Conservation (phyloP, 208 protist species). For the Acanthamoeba triangularis region DNA sequence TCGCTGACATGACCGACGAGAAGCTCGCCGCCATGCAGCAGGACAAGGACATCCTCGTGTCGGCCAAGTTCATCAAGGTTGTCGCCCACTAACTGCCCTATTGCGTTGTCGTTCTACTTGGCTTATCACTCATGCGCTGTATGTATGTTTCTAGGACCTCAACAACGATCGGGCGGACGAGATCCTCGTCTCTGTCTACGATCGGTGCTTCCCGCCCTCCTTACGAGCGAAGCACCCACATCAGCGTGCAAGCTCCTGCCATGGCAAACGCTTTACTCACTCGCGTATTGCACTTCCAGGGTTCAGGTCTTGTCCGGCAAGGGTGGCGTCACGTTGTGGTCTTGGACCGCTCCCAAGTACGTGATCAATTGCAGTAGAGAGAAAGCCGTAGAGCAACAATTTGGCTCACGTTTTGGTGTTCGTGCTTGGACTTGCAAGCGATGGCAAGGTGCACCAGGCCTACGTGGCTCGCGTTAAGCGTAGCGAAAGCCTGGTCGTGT, state of each 20-base stretch:
- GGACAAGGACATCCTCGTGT: not conserved
- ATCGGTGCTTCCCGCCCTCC: not conserved
- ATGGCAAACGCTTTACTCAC: no score
- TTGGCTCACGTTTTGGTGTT: no score
- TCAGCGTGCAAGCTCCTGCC: no score
- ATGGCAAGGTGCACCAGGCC: slow-evolving; percentile 6
- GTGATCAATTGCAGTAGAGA: not conserved
- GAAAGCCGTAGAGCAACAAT: no score
- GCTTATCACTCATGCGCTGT: not conserved
- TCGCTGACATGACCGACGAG: slow-evolving; percentile 1
- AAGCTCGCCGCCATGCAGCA: not conserved
- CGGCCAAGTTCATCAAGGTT: slow-evolving; percentile 41
- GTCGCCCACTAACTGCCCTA: no score
- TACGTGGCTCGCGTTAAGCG: not conserved
- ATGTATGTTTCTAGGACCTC: not conserved
- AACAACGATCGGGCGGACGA: not conserved
- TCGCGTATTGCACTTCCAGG: not conserved
- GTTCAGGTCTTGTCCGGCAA: slow-evolving; percentile 45
- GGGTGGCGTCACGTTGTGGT: slow-evolving; percentile 13
- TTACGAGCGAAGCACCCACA: not conserved
- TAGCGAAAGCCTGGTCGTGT: not conserved
- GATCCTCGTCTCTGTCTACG: slow-evolving; percentile 5
- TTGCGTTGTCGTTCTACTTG: not conserved
- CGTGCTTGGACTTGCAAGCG: no score
- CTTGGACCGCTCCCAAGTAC: slow-evolving; percentile 47